Conservation (phyloP, 2,329 filamentous ascomycete genomes). For the Lecanosticta acicola region DNA sequence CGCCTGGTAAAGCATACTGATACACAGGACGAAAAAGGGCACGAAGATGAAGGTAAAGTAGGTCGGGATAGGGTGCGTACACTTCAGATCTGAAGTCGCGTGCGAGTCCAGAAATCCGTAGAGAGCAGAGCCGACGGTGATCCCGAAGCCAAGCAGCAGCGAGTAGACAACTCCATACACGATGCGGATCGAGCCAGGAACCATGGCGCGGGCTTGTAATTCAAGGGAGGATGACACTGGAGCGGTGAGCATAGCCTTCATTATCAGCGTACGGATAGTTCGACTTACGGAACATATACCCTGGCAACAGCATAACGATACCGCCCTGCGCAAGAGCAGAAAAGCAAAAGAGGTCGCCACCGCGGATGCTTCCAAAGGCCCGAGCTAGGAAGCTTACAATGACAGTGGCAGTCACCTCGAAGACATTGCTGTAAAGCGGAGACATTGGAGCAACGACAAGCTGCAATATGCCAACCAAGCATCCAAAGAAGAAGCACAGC, state of each 20-base stretch:
- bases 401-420: conserved; percentile 46
- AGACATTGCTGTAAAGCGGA: conserved; percentile 57
- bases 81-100: conserved; percentile 42
- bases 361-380: conserved; percentile 44
- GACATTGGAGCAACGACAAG: conserved; percentile 69
- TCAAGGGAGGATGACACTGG: conserved; percentile 48
- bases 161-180: conserved; percentile 51
- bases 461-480: conserved; percentile 69
- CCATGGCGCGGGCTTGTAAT: conserved; percentile 44
- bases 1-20: conserved; percentile 75
- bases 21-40: conserved; percentile 63
- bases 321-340: conserved; percentile 46
- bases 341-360: conserved; percentile 43
- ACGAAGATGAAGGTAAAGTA: conserved; percentile 66
- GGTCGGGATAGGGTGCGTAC: conserved; percentile 44
- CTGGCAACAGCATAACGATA: conserved; percentile 48
- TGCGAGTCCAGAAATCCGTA: conserved; percentile 46
- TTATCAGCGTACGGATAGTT: no score
- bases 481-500: conserved; percentile 69
- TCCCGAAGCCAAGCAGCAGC: conserved; percentile 49
- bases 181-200: conserved; percentile 49
- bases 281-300: conserved; percentile 43
- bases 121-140: conserved; percentile 46
- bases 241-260: no score
- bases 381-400: conserved; percentile 47